Evolutionary conservation across 805 yeast species (phyloP).

Genomic region (Ogataea haglerorum): DNA sequence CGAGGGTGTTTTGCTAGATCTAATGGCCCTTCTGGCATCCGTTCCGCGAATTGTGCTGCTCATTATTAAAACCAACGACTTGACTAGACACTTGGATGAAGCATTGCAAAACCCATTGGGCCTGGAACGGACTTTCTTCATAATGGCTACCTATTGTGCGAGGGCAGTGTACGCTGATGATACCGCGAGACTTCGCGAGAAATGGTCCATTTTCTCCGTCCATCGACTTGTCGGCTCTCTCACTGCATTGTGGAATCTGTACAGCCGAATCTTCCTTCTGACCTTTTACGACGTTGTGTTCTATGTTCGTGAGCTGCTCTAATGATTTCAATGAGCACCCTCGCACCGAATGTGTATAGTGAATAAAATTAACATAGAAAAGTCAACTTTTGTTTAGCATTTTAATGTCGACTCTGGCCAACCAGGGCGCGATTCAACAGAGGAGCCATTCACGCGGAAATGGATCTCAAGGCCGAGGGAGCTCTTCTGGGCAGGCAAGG

Average conservation of each 20-base stretch:
- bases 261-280: slow-evolving; percentile 32
- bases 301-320: slow-evolving; percentile 7
- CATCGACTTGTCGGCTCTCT: slow-evolving; percentile 28
- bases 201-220: slow-evolving; percentile 17
- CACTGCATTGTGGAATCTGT: slow-evolving; percentile 32
- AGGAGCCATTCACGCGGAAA: slow-evolving; percentile 1
- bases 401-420: slow-evolving; percentile 12
- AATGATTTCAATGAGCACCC: slow-evolving; percentile 1
- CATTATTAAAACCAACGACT: slow-evolving; percentile 89
- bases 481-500: not conserved
- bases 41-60: slow-evolving; percentile 85
- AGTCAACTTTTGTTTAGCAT: slow-evolving; percentile 1
- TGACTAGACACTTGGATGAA: slow-evolving; percentile 87
- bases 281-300: slow-evolving; percentile 32
- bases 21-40: slow-evolving; percentile 73
- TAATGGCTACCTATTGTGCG: slow-evolving; percentile 90
- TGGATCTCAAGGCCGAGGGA: slow-evolving; percentile 1
- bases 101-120: slow-evolving; percentile 78
- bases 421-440: slow-evolving; percentile 7
- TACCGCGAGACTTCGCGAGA: slow-evolving; percentile 5
- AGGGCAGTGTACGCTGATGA: slow-evolving; percentile 70
- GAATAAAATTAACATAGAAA: not conserved
- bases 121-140: slow-evolving; percentile 79
- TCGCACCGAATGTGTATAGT: not conserved
- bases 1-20: slow-evolving; percentile 61